Conservation (phyloP, 768 basidiomycete genomes). For the Pleurotus ostreatus region DNA sequence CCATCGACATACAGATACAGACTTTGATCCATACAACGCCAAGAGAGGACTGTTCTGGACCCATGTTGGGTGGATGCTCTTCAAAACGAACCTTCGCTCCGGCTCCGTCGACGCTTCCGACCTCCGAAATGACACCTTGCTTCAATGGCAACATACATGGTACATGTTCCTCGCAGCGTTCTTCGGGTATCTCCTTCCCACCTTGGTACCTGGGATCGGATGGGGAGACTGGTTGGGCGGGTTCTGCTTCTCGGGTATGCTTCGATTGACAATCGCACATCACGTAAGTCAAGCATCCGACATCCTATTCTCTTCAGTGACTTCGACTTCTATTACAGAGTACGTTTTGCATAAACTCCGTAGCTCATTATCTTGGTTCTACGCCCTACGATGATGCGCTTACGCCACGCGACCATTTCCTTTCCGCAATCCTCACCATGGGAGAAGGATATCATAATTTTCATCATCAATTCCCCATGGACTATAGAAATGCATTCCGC, state of each 20-base stretch:
- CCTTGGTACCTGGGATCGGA: constrained; percentile 60
- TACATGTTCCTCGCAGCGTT: constrained; percentile 60
- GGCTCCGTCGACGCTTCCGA: constrained; percentile 73
- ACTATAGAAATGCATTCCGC: constrained; percentile 71
- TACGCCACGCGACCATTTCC: constrained; percentile 71
- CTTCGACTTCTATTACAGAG: constrained; percentile 39
- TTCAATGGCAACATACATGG: constrained; percentile 75
- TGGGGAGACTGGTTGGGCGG: constrained; percentile 81
- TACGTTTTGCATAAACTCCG: constrained; percentile 86
- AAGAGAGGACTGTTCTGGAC: constrained; percentile 76
- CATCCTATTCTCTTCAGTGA: not conserved
- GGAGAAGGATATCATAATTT: constrained; percentile 91
- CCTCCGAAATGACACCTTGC: constrained; percentile 60
- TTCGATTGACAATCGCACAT: constrained; percentile 72
- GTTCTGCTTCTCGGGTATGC: constrained; percentile 69
- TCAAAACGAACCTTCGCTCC: constrained; percentile 68
- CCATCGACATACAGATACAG: constrained; percentile 82
- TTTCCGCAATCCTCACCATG: constrained; percentile 81
- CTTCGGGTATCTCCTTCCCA: constrained; percentile 72
- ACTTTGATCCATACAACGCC: constrained; percentile 81
- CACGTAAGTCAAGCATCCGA: constrained; percentile 50
- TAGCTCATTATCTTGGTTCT: constrained; percentile 81
- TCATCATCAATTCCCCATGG: constrained; percentile 89
- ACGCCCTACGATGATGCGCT: constrained; percentile 80
- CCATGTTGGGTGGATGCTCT: constrained; percentile 82